Evolutionary conservation across 768 basidiomycete genomes (phyloP), one percentile per base, ranked within the genome.

Genomic region (Hypholoma fasciculare): DNA sequence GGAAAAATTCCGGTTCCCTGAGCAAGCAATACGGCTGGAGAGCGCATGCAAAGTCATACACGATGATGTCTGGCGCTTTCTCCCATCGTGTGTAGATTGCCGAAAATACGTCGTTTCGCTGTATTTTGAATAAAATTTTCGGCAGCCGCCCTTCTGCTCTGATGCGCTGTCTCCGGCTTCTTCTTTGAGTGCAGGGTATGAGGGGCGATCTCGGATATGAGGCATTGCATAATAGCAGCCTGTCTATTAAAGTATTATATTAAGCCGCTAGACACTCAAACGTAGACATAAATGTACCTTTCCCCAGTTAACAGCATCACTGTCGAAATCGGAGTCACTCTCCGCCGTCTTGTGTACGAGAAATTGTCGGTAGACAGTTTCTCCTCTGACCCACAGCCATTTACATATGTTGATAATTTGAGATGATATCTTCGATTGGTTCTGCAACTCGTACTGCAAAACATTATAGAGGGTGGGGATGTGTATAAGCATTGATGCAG

Each of bases 81-180:
- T 60, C 46, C 69, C 70, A 76, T 1, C 62, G 61, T 4, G 73
- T 74, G 9, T 70, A 52, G 1, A 76, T 57, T 1, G 75, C 74
- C 1, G 71, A 75, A 55, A 78, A 78, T 0, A 76, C 72, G 61
- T 77, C 72, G 55, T 78, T 76, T 1, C 71, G 4, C 69, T 61
- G 51, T 74, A 74, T 26, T 63, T 55, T 1, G 51, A 56, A 56
- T 69, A 74, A 38, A 63, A 71, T 44, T 73, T 74, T 3, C 34
- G 23, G n/a, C 48, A 49, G 1, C 48, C 48, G 6, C n/a, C 48
- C 11, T 42, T 42, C 13, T 42, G 40, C 2, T 42, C 40, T 12
- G 1, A 1, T 1, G 40, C 40, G 13, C 40, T 42, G 11, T 42
- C 40, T 17, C 13, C 13, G 1, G 13, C 3, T 2, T 42, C 40